These are phyloP conservation scores for Vitis hybrid DNA, from an alignment of 177 flowering plant genomes.

Conservation along the genomic window DNA sequence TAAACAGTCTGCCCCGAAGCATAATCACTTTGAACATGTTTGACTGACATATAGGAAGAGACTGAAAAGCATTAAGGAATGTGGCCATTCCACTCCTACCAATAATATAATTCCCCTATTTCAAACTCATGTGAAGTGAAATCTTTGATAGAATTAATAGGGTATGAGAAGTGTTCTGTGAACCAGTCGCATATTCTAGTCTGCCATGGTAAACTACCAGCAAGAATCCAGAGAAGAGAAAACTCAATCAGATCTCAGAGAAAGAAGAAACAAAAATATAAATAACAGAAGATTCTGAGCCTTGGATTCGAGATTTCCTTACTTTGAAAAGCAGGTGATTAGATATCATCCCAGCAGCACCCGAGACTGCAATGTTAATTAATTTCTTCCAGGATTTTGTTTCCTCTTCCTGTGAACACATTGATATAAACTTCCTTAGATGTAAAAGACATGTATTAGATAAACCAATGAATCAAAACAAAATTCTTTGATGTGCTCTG, in stretches of 20 bases:
- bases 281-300: not conserved
- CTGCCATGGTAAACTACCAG: too few species aligned
- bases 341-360: constrained; percentile 98
- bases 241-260: not conserved
- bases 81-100: too few species aligned
- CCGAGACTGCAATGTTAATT: constrained; percentile 86
- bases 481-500: not conserved
- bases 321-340: constrained; percentile 97
- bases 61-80: too few species aligned
- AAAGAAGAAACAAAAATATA: not conserved
- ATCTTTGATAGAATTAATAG: too few species aligned
- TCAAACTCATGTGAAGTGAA: too few species aligned
- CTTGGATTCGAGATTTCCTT: constrained; percentile 19
- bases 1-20: too few species aligned
- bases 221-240: not conserved
- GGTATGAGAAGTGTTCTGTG: too few species aligned
- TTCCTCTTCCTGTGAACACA: constrained; percentile 69
- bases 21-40: too few species aligned
- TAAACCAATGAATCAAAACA: not conserved
- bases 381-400: constrained; percentile 90
- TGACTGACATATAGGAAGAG: too few species aligned
- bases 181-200: too few species aligned
- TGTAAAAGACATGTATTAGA: not conserved
- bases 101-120: too few species aligned
- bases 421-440: not conserved